phyloP scores from a whole-genome alignment of 192 early-diverging fungal genomes.

The Borealophlyctis nickersoniae region DNA sequence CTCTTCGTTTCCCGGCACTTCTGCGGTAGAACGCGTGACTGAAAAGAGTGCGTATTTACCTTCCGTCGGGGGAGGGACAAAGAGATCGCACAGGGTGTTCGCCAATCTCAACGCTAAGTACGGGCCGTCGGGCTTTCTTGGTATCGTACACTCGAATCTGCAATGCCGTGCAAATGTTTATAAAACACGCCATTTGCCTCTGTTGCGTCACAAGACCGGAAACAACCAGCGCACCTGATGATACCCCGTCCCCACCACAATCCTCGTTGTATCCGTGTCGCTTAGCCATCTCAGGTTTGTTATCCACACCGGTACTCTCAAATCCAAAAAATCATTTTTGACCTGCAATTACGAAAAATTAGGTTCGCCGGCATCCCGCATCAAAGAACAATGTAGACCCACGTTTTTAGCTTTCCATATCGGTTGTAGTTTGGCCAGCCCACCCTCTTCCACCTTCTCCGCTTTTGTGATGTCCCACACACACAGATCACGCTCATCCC shows the following conservation, averaged over 20 bases:
- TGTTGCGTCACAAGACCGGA: no score
- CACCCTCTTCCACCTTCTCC: constrained; percentile 15
- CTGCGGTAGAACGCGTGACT: no score
- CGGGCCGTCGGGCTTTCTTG: constrained; percentile 63
- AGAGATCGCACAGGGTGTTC: constrained; percentile 62
- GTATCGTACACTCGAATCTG: constrained; percentile 74
- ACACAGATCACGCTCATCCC: constrained; percentile 80
- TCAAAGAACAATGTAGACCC: no score
- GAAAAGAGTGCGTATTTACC: constrained; percentile 59
- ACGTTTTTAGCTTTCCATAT: constrained; percentile 86
- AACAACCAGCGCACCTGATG: constrained; percentile 52
- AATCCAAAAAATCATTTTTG: constrained; percentile 70
- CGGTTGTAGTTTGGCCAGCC: constrained; percentile 38
- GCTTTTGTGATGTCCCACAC: constrained; percentile 64
- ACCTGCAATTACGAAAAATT: constrained; percentile 9
- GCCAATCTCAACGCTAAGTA: constrained; percentile 63
- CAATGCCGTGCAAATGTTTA: neutral
- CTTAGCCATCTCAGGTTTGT: constrained; percentile 75
- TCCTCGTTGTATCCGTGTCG: constrained; percentile 45
- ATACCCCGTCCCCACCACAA: constrained; percentile 69
- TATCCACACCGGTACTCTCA: constrained; percentile 85
- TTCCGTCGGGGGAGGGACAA: constrained; percentile 25
- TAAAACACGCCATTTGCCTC: neutral
- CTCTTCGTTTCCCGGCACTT: constrained; percentile 47
- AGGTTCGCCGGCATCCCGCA: no score